These are phyloP conservation scores for Peronospora tabacina DNA, from an alignment of 352 stramenopile species.

Conservation along the genomic window DNA sequence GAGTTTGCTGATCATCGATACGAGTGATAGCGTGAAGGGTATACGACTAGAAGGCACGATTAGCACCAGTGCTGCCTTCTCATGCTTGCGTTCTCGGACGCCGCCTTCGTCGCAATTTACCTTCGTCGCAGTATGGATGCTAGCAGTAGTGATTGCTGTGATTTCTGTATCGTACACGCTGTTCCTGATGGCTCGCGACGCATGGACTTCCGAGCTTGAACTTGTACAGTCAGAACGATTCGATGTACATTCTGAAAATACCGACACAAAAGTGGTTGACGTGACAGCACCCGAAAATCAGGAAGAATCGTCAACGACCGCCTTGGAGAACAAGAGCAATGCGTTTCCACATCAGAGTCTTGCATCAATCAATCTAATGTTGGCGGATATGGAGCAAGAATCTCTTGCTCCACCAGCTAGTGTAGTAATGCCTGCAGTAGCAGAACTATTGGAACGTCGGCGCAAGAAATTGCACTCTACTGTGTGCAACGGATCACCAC, in stretches of 20 bases:
- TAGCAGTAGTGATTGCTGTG: constrained; percentile 10
- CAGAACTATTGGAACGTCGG: constrained; percentile 19
- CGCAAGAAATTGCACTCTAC: constrained; percentile 11
- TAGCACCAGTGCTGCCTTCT: constrained; percentile 21
- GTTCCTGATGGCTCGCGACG: constrained; percentile 8
- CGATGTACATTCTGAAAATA: constrained; percentile 1
- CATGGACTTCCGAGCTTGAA: constrained; percentile 4
- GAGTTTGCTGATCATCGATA: constrained; percentile 29
- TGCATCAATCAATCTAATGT: constrained; percentile 3
- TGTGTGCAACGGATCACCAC: not conserved
- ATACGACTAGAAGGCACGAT: constrained; percentile 28
- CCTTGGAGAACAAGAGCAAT: not conserved
- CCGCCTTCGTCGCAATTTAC: constrained; percentile 6
- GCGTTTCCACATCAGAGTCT: not conserved
- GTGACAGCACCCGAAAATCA: not conserved
- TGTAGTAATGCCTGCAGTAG: constrained; percentile 20
- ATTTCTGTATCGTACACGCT: constrained; percentile 7
- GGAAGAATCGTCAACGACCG: not conserved
- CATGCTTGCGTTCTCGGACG: constrained; percentile 23
- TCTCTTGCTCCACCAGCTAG: constrained; percentile 13
- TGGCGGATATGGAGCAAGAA: constrained; percentile 20
- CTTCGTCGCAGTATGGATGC: constrained; percentile 12
- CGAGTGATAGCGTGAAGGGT: constrained; percentile 19
- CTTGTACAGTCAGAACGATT: not conserved
- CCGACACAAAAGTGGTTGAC: not conserved